Conservation (phyloP, 768 basidiomycete genomes). For the Mycena latifolia region DNA sequence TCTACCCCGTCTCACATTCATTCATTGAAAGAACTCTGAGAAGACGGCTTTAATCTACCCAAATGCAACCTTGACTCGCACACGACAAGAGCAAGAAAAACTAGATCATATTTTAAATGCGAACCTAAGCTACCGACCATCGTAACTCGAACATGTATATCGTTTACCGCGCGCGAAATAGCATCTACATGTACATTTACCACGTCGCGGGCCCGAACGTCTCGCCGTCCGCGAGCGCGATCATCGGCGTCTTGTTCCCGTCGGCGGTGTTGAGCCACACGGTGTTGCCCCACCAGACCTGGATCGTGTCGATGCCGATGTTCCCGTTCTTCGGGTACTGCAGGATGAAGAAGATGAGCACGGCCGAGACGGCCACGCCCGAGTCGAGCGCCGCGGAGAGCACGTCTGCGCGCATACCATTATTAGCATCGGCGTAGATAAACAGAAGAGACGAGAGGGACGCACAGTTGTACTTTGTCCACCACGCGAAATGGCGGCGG, state of each 20-base stretch:
- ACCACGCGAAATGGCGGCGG: constrained; percentile 47
- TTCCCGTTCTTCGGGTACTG: constrained; percentile 59
- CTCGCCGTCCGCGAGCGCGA: constrained; percentile 17
- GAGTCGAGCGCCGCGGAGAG: constrained; percentile 57
- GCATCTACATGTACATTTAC: too few species aligned
- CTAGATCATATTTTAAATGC: too few species aligned
- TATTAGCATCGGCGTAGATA: neutral
- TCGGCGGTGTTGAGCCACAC: constrained; percentile 42
- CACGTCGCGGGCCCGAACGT: constrained; percentile 24
- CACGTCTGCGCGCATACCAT: neutral
- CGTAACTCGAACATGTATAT: too few species aligned
- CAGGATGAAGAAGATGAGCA: constrained; percentile 64
- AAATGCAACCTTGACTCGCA: too few species aligned
- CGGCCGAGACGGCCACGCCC: constrained; percentile 57
- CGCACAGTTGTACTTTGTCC: constrained; percentile 51
- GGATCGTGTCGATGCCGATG: constrained; percentile 55
- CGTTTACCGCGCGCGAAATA: too few species aligned
- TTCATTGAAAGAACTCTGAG: too few species aligned
- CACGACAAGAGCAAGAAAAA: too few species aligned
- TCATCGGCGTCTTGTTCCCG: constrained; percentile 27
- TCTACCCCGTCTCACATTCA: too few species aligned
- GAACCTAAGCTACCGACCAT: too few species aligned
- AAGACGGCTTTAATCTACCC: too few species aligned
- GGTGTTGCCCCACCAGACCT: constrained; percentile 66
- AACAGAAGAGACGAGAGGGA: neutral